Percentiles rank a stretch among this genome's conserved stretches.
These are phyloP conservation scores for Boletus subcaerulescens DNA, from an alignment of 768 basidiomycete genomes.

Conservation along the genomic window DNA sequence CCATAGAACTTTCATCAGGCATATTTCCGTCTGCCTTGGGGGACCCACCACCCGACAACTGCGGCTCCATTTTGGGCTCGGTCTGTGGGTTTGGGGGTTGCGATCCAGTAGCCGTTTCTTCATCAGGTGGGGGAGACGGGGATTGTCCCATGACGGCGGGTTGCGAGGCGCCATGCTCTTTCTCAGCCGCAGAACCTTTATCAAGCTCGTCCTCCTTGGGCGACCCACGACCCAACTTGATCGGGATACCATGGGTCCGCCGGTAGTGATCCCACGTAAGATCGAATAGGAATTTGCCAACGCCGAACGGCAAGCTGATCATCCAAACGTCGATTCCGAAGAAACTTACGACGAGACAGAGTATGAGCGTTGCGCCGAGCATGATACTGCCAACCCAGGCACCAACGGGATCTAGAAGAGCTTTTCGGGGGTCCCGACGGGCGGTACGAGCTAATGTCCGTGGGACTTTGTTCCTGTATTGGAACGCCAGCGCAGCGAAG, in stretches of 20 bases:
- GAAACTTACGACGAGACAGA: constrained; percentile 75
- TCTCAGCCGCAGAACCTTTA: background rate
- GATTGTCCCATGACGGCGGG: background rate
- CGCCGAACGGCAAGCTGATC: constrained; percentile 80
- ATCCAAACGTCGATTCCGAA: constrained; percentile 79
- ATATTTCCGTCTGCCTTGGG: background rate
- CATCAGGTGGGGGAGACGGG: constrained; percentile 1
- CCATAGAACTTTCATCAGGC: background rate
- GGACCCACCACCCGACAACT: background rate
- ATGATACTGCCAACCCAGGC: constrained; percentile 72
- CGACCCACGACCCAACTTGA: constrained; percentile 4
- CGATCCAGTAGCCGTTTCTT: background rate
- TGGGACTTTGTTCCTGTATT: constrained; percentile 60
- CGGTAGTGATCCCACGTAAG: constrained; percentile 55
- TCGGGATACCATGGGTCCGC: constrained; percentile 24
- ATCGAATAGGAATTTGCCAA: constrained; percentile 70
- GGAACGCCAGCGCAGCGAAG: constrained; percentile 51
- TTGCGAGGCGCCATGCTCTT: background rate
- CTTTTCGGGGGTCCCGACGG: constrained; percentile 50
- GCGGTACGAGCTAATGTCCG: constrained; percentile 38
- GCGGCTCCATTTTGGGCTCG: background rate
- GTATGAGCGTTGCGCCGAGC: constrained; percentile 63
- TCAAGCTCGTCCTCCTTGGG: background rate
- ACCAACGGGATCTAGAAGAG: constrained; percentile 69
- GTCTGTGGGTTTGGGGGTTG: background rate